phyloP scores from a whole-genome alignment of 169 alveolate genomes.

The Eimeria maxima region DNA sequence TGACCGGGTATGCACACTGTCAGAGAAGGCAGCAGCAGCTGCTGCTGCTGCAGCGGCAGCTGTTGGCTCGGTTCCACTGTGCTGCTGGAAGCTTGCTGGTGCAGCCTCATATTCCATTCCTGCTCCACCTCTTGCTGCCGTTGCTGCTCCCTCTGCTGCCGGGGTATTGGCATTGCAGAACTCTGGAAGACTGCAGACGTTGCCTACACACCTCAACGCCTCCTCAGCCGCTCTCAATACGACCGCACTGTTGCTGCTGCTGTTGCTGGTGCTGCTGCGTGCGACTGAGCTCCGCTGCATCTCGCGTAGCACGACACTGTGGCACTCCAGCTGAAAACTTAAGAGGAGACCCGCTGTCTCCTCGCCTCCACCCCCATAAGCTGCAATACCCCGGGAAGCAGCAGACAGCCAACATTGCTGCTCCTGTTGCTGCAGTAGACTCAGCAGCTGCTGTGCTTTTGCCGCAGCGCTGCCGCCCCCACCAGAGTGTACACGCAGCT shows the following conservation, averaged over 20 bases:
- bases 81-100: not conserved
- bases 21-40: not conserved
- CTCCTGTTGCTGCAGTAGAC: not conserved
- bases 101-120: not conserved
- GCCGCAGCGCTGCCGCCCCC: slow-evolving; percentile 3
- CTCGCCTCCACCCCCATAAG: not conserved
- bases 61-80: not conserved
- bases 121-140: slow-evolving; percentile 7
- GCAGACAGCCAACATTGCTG: not conserved
- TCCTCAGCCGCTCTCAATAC: not conserved
- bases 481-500: not conserved
- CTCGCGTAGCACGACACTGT: slow-evolving; percentile 2
- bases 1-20: not conserved
- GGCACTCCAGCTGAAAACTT: not conserved
- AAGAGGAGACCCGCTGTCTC: not conserved
- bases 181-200: not conserved
- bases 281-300: not conserved
- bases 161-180: not conserved
- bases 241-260: slow-evolving; percentile 14
- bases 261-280: not conserved
- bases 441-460: not conserved
- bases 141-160: not conserved
- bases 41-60: not conserved
- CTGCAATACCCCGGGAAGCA: not conserved
- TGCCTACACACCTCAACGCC: slow-evolving; percentile 17